Percentiles rank a stretch among this genome's conserved stretches.
Conservation (phyloP, 305 asterid species). For the Withania somnifera region DNA sequence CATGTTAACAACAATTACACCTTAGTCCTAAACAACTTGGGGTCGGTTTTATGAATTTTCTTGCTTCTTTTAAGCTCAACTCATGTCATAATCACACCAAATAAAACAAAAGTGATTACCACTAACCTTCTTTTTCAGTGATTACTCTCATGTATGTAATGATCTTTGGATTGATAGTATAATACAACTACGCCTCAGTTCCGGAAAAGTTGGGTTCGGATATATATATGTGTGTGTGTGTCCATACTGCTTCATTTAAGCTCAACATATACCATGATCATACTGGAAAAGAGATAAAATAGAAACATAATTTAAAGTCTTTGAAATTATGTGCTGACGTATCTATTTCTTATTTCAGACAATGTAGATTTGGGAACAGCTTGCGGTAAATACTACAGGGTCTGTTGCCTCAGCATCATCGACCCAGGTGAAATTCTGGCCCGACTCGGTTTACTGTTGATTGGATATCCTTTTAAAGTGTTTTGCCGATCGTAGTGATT, state of each 20-base stretch:
- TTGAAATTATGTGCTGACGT: not conserved
- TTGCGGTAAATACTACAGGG: constrained; percentile 31
- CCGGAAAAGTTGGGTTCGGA: not conserved
- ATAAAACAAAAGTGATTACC: not conserved
- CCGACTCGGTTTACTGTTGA: too few species aligned
- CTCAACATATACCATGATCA: too few species aligned
- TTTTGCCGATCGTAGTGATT: not conserved
- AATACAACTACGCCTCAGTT: not conserved
- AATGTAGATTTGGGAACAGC: constrained; percentile 35
- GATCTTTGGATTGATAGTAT: not conserved
- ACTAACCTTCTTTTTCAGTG: not conserved
- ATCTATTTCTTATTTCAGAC: constrained; percentile 7
- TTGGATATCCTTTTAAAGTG: not conserved
- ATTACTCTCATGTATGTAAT: not conserved
- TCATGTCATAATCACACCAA: not conserved
- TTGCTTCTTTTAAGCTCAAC: not conserved
- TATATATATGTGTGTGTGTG: too few species aligned
- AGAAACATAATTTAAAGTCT: not conserved
- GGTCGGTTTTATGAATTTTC: not conserved
- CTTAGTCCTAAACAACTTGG: not conserved
- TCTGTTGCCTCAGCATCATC: constrained; percentile 26
- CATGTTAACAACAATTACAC: too few species aligned
- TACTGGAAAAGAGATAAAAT: not conserved
- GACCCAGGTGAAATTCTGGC: constrained; percentile 16
- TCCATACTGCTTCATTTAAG: not conserved